Percentiles rank a stretch among this genome's conserved stretches.
phyloP scores from a whole-genome alignment of 2,329 filamentous ascomycete genomes.

The Pseudogymnoascus pannorum region DNA sequence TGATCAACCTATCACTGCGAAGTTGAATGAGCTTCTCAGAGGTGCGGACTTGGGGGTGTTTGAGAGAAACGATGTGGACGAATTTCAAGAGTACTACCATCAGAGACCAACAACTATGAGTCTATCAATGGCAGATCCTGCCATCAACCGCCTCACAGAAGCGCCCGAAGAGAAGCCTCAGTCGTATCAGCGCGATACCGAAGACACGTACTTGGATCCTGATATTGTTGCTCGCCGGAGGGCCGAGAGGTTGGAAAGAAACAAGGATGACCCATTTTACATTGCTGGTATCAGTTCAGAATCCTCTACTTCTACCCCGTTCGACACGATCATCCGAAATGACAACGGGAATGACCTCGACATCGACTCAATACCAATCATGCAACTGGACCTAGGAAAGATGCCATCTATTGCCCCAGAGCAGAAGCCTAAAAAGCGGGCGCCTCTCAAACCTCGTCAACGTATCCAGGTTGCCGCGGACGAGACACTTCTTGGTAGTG shows the following conservation, averaged over 20 bases:
- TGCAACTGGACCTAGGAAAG: slow-evolving; percentile 75
- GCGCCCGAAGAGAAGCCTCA: slow-evolving; percentile 37
- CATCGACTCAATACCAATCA: slow-evolving; percentile 91
- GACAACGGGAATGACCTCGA: slow-evolving; percentile 75
- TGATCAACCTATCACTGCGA: slow-evolving; percentile 72
- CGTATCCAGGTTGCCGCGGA: slow-evolving; percentile 64
- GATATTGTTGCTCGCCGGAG: slow-evolving; percentile 68
- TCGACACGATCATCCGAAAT: slow-evolving; percentile 66
- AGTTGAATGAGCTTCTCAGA: slow-evolving; percentile 59
- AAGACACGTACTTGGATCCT: slow-evolving; percentile 62
- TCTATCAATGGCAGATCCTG: slow-evolving; percentile 45
- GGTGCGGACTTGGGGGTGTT: slow-evolving; percentile 44
- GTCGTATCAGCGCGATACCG: slow-evolving; percentile 52
- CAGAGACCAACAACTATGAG: slow-evolving; percentile 41
- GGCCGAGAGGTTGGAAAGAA: slow-evolving; percentile 70
- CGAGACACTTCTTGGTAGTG: slow-evolving; percentile 58
- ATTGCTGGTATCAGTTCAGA: slow-evolving; percentile 52
- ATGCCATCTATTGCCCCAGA: slow-evolving; percentile 25
- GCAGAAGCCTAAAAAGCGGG: slow-evolving; percentile 27
- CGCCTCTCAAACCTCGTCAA: slow-evolving; percentile 40
- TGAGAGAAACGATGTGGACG: slow-evolving; percentile 50
- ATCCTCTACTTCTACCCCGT: slow-evolving; percentile 63
- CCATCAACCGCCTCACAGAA: slow-evolving; percentile 46
- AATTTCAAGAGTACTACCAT: slow-evolving; percentile 62
- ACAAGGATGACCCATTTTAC: slow-evolving; percentile 93